phyloP scores from a whole-genome alignment of 495 filamentous ascomycete genomes.

The Monascus purpureus region DNA sequence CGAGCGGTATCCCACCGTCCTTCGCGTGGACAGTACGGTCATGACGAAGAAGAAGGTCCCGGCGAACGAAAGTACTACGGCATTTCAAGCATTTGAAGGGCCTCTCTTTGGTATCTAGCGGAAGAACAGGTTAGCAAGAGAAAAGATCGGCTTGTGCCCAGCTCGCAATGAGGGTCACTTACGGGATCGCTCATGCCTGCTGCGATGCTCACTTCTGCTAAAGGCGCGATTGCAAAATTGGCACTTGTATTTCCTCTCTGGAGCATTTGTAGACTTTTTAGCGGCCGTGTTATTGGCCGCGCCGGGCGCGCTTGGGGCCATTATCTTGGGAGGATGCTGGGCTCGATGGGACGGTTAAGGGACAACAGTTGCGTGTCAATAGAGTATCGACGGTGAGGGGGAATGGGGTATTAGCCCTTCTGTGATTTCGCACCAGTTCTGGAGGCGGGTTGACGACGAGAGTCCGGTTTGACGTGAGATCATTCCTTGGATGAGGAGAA shows the following conservation, averaged over 20 bases:
- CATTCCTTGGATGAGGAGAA: conserved; percentile 32
- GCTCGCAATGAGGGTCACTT: conserved; percentile 37
- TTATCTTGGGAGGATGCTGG: conserved; percentile 6
- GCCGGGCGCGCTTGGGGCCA: conserved; percentile 45
- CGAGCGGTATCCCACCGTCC: conserved; percentile 89
- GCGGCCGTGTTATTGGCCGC: conserved; percentile 45
- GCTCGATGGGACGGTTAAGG: conserved; percentile 16
- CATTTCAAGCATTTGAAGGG: conserved; percentile 98
- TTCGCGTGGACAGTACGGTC: conserved; percentile 98
- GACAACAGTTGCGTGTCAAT: conserved; percentile 28
- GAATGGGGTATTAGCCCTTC: conserved; percentile 38
- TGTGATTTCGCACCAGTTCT: conserved; percentile 38
- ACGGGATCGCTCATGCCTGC: conserved; percentile 95
- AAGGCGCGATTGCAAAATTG: conserved; percentile 97
- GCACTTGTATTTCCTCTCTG: conserved; percentile 98
- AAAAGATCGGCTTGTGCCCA: not conserved
- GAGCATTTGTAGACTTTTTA: conserved; percentile 48
- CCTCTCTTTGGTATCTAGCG: conserved; percentile 91
- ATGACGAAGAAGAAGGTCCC: conserved; percentile 90
- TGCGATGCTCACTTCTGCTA: conserved; percentile 92
- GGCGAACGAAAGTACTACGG: conserved; percentile 93
- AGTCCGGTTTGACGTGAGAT: conserved; percentile 33
- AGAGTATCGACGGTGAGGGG: conserved; percentile 19
- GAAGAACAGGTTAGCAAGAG: not conserved
- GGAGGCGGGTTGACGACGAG: conserved; percentile 32